Evolutionary conservation across 371 early-diverging fungal genomes (phyloP), one percentile per base, ranked within the genome.

Genomic region (Mortierella sp.): DNA sequence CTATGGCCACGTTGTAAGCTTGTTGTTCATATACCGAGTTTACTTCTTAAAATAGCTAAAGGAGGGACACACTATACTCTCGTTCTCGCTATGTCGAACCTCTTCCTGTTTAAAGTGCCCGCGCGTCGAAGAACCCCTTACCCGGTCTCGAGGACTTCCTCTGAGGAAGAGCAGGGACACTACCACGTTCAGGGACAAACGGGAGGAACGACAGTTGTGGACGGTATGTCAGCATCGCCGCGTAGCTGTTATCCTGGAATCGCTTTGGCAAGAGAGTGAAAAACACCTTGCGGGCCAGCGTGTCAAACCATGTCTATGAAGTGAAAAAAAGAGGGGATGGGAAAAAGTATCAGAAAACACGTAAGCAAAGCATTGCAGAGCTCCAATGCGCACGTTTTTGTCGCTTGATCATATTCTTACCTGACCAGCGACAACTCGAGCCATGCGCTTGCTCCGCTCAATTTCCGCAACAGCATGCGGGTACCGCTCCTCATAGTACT

Each of bases 191-290:
- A 8, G 29, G 41, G 3, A 77, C 58, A 32, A 24, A 32, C 3
- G 78, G 78, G 16, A 77, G 29, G 58, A 72, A 77, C 24, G 43
- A 48, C 32, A 55, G 46, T 44, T 77, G 78, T 14, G 78, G 78
- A 7, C 78, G 78, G 38, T 77, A 77, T 10, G 38, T 32, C 7
- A 60, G 49, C 63, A 63, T 60, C 18, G 54, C 49, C 24, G 72
- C 78, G 38, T 71, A 72, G 18, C 58, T 35, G 48, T 60, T 56
- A 27, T 58, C 78, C 49, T 60, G 63, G 43, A 72, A 49, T 10
- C 44, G 72, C 27, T 77, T 43, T 3, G 78, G 78, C 1, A 77
- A 38, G 21, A 49, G 32, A 7, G 72, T 35, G 16, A 72, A 60
- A 32, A 77, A 72, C 5, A 38, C 49, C 51, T 60, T 55, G 38